A percentile compares a stretch with the other conserved stretches of the same genome.
Evolutionary conservation across 768 basidiomycete species (phyloP).

Genomic region (Kwoniella dendrophila): DNA sequence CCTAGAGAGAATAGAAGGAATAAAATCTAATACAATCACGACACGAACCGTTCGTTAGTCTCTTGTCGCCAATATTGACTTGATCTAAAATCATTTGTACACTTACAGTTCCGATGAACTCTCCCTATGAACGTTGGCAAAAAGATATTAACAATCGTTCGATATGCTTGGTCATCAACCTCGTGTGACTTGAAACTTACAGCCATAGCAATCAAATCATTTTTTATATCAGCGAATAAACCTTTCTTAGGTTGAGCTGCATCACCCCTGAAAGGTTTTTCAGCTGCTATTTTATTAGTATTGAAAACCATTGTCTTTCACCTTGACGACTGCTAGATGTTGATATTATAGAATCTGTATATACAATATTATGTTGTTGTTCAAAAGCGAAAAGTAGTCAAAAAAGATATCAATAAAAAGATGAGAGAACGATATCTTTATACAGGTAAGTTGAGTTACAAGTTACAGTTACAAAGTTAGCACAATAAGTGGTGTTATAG

Average conservation of each 20-base stretch:
- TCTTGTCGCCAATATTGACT: background rate
- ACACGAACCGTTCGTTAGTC: background rate
- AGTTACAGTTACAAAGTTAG: too few relatives aligned
- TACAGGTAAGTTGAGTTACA: too few relatives aligned
- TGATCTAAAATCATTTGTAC: too few relatives aligned
- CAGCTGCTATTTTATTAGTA: conserved; percentile 1
- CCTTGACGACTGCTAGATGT: too few relatives aligned
- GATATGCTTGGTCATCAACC: background rate
- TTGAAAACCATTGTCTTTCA: background rate
- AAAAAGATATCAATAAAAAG: too few relatives aligned
- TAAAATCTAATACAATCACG: conserved; percentile 19
- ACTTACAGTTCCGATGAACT: conserved; percentile 47
- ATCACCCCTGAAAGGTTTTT: conserved; percentile 7
- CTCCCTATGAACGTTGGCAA: conserved; percentile 25
- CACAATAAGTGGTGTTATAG: too few relatives aligned
- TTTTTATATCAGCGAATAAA: conserved; percentile 18
- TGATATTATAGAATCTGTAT: too few relatives aligned
- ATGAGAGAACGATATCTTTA: too few relatives aligned
- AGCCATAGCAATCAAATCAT: conserved; percentile 26
- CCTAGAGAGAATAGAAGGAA: conserved; percentile 48
- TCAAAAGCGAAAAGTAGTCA: too few relatives aligned
- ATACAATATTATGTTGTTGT: too few relatives aligned
- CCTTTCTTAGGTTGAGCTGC: conserved; percentile 9
- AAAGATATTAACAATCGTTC: background rate
- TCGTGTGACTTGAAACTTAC: conserved; percentile 13